Evolutionary conservation across 208 protist genomes (phyloP).

Genomic region (Acanthamoeba castellanii): DNA sequence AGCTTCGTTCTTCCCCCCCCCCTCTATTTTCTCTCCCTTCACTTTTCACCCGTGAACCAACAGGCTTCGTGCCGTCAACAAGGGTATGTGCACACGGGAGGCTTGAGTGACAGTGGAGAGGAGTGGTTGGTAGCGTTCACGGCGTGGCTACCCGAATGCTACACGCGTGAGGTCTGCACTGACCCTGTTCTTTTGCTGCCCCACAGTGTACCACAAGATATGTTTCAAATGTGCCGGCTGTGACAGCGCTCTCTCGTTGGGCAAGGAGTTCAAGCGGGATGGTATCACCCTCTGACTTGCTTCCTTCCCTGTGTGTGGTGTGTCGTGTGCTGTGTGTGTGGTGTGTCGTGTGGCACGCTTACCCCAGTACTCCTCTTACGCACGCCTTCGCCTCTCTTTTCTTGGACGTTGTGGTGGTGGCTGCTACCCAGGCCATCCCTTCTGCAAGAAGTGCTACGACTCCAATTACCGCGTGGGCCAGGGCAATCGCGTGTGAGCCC

Average conservation of each 20-base stretch:
- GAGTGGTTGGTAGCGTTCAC: too few relatives aligned
- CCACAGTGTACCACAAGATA: conserved; percentile 39
- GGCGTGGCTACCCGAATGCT: too few relatives aligned
- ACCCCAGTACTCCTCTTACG: too few relatives aligned
- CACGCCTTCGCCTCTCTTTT: background rate
- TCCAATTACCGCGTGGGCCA: conserved; percentile 19
- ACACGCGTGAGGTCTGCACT: too few relatives aligned
- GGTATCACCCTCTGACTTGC: background rate
- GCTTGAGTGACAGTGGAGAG: background rate
- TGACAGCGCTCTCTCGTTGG: background rate
- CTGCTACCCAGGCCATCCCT: background rate
- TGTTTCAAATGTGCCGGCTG: conserved; percentile 53
- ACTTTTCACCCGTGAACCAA: background rate
- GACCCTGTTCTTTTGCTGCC: too few relatives aligned
- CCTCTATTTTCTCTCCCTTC: background rate
- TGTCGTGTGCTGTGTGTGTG: background rate
- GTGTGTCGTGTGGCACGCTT: too few relatives aligned
- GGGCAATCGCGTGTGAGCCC: conserved; percentile 25
- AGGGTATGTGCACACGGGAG: background rate
- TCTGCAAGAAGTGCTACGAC: conserved; percentile 64
- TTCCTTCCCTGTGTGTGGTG: background rate
- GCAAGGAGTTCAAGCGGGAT: conserved; percentile 61
- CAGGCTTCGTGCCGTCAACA: conserved; percentile 40
- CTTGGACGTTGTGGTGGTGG: background rate
- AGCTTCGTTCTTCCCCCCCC: too few relatives aligned